Base-by-base conservation (phyloP, 2,329 filamentous ascomycete genomes). In the Akanthomyces muscarius region DNA sequence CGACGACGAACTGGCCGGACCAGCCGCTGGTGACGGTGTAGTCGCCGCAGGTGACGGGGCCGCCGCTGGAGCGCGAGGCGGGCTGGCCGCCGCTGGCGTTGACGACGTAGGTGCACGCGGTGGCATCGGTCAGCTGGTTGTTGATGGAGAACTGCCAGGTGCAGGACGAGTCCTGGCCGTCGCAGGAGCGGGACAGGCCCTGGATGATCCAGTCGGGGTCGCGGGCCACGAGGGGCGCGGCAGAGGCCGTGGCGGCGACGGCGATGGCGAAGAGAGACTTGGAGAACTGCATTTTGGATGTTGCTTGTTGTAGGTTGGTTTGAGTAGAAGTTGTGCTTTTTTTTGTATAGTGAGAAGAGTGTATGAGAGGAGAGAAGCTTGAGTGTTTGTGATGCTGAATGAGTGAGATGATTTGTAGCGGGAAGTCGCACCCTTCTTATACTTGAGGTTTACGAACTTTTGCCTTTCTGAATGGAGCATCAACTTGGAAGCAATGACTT, bases 1-100 rank as follows among this genome's bases (percentile, higher is more conserved):
- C 78, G 14, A 72, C 63, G 56, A 82, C 83, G 66, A 85, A 86
- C 68, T 83, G 78, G 69, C 77, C 82, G 71, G 78, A 82, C 83
- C 83, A 86, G 74, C 81, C 80, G 2, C 79, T 79, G 57, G 80
- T 81, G 69, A 86, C 68, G 65, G 76, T 81, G 76, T 77, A 86
- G 63, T 69, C 69, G 45, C 82, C 83, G 74, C 81, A 85, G 56
- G 66, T 74, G 63, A 70, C 66, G 51, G 78, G 75, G 21, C 75
- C 77, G 54, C 75, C 76, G 69, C 72, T 74, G 64, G 74, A 73
- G 63, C 73, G 69, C 62, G 76, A 74, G 66, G 74, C 72, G 63
- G 70, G 67, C 63, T 68, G 61, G 53, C 68, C 72, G 44, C 73
- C 73, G 66, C 80, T 72, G 45, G 73, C 71, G 66, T 75, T 72